Base-by-base conservation (phyloP, 805 yeast species). In the Teunomyces stri region DNA sequence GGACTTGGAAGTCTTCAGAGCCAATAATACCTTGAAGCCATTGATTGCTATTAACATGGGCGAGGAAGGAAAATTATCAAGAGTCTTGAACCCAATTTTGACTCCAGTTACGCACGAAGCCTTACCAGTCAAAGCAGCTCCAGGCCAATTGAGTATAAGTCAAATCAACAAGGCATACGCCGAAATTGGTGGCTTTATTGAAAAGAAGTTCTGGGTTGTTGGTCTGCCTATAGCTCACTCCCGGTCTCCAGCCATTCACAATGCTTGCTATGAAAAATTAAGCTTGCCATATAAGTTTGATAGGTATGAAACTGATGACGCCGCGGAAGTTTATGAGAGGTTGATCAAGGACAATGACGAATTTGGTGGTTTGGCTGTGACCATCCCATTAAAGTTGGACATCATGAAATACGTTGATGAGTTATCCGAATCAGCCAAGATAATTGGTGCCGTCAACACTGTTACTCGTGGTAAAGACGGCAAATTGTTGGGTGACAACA, bases 381-480 rank as follows among this genome's bases (percentile, higher is more conserved):
- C 99, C 1, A 92, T 92, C 61, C 99, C 99, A 3, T 74, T 92
- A 61, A 94, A 94, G 64, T 61, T 89, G 46, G 95, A 85, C 49
- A 83, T 92, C 52, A 82, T 87, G 70, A 74, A 82, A 54, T 78
- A 80, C 53, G 76, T 85, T 53, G 74, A 75, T 51, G 84, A 79
- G 50, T 70, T 92, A 36, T 78, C 89, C 6, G 85, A 80, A n/a
- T 81, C 95, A 13, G 98, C 96, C 12, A 64, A 75, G 52, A 56
- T 66, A n/a, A 89, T 94, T 57, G 98, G 98, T 36, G 98, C 99
- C 16, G 90, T 94, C 46, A 94, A 94, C 69, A 94, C 99, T 0
- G 78, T 94, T 43, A 75, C 77, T 33, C 87, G 86, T 30, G 62
- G 58, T 12, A 45, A 58, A 18, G 50, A 53, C 25, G 82, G 76